Evolutionary conservation across 1,139 yeast genomes (phyloP).

Genomic region (Protomyces gravidus): DNA sequence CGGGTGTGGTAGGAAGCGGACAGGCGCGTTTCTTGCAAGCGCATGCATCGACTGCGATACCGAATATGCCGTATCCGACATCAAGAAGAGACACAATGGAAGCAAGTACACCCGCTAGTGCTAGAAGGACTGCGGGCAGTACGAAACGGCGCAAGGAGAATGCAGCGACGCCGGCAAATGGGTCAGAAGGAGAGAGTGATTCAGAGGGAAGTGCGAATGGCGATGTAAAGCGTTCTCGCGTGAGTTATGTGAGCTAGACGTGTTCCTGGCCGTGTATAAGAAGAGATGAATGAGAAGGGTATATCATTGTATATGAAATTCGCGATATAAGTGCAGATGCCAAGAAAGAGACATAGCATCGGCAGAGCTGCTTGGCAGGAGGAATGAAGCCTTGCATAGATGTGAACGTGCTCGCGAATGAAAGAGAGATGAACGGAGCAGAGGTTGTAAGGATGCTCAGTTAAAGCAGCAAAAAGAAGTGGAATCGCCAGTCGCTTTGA

Average conservation of each 20-base stretch:
- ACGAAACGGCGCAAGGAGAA: background rate
- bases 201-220: background rate
- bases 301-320: too few species aligned
- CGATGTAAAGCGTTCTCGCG: background rate
- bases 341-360: background rate
- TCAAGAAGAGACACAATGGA: background rate
- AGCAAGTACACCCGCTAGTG: background rate
- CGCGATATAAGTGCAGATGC: background rate
- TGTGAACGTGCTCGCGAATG: background rate
- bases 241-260: background rate
- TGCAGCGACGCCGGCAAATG: background rate
- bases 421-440: background rate
- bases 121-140: background rate
- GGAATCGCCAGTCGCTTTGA: background rate
- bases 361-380: background rate
- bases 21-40: background rate
- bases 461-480: background rate
- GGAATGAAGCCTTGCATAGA: background rate
- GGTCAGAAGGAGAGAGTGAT: background rate
- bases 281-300: background rate
- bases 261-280: background rate
- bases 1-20: background rate
- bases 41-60: background rate
- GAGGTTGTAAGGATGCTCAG: background rate
- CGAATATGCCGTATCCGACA: background rate